phyloP scores from a whole-genome alignment of 2,329 filamentous ascomycete species.

The Penicillium glabrum region DNA sequence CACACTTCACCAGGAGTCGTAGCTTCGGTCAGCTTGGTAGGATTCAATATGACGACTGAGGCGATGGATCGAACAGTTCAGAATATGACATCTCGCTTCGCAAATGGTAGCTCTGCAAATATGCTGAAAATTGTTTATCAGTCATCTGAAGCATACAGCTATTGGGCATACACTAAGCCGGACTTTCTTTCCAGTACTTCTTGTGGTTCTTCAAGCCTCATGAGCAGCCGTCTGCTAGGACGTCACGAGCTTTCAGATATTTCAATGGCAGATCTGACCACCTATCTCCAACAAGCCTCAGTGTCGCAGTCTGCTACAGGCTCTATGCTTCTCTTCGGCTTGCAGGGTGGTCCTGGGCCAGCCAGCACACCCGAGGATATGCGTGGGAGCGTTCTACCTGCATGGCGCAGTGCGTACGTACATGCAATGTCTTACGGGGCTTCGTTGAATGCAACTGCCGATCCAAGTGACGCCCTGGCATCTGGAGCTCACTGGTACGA shows the following conservation, averaged over 20 bases:
- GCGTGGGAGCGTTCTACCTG: constrained; percentile 22
- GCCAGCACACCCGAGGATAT: constrained; percentile 1
- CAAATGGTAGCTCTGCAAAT: too few species aligned
- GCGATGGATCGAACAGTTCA: too few species aligned
- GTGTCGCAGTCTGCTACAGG: constrained; percentile 6
- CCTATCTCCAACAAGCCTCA: not conserved
- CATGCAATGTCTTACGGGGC: constrained; percentile 31
- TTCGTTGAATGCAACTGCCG: constrained; percentile 7
- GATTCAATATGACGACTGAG: too few species aligned
- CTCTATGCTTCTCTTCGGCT: constrained; percentile 25
- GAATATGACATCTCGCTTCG: too few species aligned
- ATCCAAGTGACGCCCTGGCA: not conserved
- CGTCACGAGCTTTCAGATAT: not conserved
- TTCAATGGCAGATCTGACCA: not conserved
- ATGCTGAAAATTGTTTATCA: too few species aligned
- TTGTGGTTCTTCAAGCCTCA: not conserved
- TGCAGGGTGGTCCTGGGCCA: constrained; percentile 21
- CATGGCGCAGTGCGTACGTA: constrained; percentile 36
- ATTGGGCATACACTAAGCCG: too few species aligned
- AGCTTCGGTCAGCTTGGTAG: too few species aligned
- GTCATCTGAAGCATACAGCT: too few species aligned
- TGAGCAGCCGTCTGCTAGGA: not conserved
- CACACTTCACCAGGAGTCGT: too few species aligned
- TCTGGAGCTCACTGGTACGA: constrained; percentile 9
- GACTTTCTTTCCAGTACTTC: too few species aligned